Evolutionary conservation across 2,329 filamentous ascomycete species (phyloP).

Genomic region (Cercospora canescens): DNA sequence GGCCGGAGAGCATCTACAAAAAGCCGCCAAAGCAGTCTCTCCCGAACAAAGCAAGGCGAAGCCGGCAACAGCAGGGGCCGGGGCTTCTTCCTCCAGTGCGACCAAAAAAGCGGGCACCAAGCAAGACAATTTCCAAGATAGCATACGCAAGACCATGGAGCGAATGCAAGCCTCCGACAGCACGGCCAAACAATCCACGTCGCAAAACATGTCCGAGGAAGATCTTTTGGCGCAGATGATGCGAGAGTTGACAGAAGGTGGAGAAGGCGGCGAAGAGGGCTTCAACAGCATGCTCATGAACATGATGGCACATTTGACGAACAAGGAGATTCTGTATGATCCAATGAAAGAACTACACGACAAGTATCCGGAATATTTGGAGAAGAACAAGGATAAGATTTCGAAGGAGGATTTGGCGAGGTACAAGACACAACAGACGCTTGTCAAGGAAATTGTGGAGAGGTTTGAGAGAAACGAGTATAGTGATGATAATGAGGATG

Average conservation of each 20-base stretch:
- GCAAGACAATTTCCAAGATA: conserved; percentile 77
- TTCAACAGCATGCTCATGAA: conserved; percentile 93
- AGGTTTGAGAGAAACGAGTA: conserved; percentile 85
- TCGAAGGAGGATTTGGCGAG: conserved; percentile 70
- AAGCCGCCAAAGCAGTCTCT: conserved; percentile 35
- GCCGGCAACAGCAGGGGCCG: conserved; percentile 20
- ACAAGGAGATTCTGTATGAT: conserved; percentile 97
- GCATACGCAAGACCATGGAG: conserved; percentile 91
- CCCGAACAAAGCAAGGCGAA: conserved; percentile 21
- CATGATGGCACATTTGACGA: conserved; percentile 99
- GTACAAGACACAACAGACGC: conserved; percentile 75
- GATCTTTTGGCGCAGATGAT: conserved; percentile 91
- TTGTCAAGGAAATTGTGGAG: conserved; percentile 82
- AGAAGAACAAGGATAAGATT: conserved; percentile 70
- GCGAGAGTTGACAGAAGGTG: conserved; percentile 75
- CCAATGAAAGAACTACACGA: conserved; percentile 96
- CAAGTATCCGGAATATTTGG: conserved; percentile 89
- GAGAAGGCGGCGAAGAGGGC: conserved; percentile 71
- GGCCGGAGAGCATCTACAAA: conserved; percentile 34
- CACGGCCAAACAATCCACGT: conserved; percentile 76
- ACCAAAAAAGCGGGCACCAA: conserved; percentile 11
- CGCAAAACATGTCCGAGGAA: conserved; percentile 56
- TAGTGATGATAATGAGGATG: conserved; percentile 74
- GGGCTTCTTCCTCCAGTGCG: not conserved
- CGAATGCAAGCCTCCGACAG: conserved; percentile 90